Conservation (phyloP, 108 stramenopile genomes). For the Pelagomonas calceolata region DNA sequence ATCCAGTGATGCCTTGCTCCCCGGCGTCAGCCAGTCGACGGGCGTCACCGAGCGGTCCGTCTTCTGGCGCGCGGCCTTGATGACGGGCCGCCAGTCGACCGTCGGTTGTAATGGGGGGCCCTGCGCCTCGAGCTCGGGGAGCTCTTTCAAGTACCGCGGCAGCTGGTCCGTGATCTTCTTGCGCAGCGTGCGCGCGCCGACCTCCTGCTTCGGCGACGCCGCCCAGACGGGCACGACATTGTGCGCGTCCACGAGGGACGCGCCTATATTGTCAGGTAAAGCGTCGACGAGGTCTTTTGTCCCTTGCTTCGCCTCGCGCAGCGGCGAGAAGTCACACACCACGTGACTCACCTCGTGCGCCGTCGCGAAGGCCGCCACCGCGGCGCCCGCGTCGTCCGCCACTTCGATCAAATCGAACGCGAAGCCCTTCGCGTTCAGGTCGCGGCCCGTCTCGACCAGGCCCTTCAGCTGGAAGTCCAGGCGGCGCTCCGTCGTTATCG, state of each 20-base stretch:
- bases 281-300: constrained; percentile 42
- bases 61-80: no score
- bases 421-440: constrained; percentile 48
- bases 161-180: constrained; percentile 75
- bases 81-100: constrained; percentile 19
- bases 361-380: constrained; percentile 30
- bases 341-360: constrained; percentile 41
- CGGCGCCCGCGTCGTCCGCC: constrained; percentile 39
- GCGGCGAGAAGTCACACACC: constrained; percentile 77
- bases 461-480: constrained; percentile 76
- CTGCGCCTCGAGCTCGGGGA: constrained; percentile 57
- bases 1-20: constrained; percentile 52
- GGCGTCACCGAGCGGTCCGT: constrained; percentile 47
- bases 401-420: constrained; percentile 62
- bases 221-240: constrained; percentile 95
- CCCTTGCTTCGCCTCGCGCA: constrained; percentile 61
- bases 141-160: constrained; percentile 51
- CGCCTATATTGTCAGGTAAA: constrained; percentile 27
- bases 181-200: constrained; percentile 85
- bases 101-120: constrained; percentile 24
- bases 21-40: constrained; percentile 55
- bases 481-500: constrained; percentile 75
- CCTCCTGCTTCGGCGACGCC: constrained; percentile 77
- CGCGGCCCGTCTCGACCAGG: constrained; percentile 57
- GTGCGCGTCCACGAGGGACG: constrained; percentile 92